A percentile compares a stretch with the other conserved stretches of the same genome.
Conservation (phyloP, 2,329 filamentous ascomycete genomes). For the Calonectria multiphialidica region DNA sequence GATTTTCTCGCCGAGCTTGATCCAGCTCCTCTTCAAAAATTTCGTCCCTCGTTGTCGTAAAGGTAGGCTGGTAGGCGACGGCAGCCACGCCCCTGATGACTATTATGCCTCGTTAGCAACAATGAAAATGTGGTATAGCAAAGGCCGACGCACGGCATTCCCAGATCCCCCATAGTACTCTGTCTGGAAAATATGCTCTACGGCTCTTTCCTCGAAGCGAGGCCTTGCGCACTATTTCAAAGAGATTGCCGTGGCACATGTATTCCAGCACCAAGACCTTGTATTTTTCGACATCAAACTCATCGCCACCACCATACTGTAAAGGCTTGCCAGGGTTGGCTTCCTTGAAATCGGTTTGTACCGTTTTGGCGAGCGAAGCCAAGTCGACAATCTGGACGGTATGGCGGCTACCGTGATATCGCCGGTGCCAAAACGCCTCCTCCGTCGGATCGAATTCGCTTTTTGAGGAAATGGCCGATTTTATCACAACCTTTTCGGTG, state of each 20-base stretch:
- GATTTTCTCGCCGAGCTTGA: neutral
- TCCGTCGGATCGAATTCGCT: slow-evolving; percentile 14
- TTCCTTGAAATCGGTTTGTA: slow-evolving; percentile 17
- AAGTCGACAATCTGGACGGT: slow-evolving; percentile 44
- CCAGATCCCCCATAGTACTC: slow-evolving; percentile 46
- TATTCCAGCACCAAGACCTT: slow-evolving; percentile 43
- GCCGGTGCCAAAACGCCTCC: slow-evolving; percentile 41
- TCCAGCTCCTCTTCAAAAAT: slow-evolving; percentile 33
- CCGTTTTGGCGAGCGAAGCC: slow-evolving; percentile 15
- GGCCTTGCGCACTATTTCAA: slow-evolving; percentile 28
- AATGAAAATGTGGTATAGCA: neutral
- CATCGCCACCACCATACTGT: neutral
- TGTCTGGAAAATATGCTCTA: slow-evolving; percentile 26
- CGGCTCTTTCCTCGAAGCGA: neutral
- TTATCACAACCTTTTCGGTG: slow-evolving; percentile 42
- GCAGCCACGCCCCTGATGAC: slow-evolving; percentile 44
- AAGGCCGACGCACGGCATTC: slow-evolving; percentile 42
- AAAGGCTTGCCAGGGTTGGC: neutral
- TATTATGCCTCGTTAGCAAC: slow-evolving; percentile 18
- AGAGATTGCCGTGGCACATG: slow-evolving; percentile 39
- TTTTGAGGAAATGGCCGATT: slow-evolving; percentile 24
- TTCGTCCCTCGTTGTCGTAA: neutral
- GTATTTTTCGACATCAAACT: slow-evolving; percentile 4
- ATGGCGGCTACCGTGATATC: slow-evolving; percentile 43
- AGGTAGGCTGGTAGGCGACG: slow-evolving; percentile 41